Percentiles rank a stretch among this genome's conserved stretches.
Conservation (phyloP, 208 protist genomes). For the Leishmania aethiopica region DNA sequence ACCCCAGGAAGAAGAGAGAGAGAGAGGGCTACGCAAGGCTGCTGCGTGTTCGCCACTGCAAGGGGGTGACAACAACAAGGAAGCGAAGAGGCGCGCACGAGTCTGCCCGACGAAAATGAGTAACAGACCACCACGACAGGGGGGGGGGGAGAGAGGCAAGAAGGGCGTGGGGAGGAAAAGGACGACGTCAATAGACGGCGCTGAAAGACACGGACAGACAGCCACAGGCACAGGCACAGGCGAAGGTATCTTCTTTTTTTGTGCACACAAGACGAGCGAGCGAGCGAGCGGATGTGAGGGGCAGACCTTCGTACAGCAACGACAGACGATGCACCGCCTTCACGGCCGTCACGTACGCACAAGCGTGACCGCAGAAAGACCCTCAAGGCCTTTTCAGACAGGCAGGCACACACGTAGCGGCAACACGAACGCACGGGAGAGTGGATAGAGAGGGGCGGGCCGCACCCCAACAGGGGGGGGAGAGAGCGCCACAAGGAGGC, state of each 20-base stretch:
- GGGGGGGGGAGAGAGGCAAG: conserved; percentile 6
- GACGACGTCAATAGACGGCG: background rate
- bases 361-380: background rate
- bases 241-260: background rate
- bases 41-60: background rate
- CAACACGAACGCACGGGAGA: background rate
- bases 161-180: background rate
- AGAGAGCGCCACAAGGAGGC: background rate
- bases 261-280: background rate
- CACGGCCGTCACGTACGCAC: background rate
- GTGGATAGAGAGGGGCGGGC: background rate
- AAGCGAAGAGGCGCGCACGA: background rate
- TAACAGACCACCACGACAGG: conserved; percentile 8
- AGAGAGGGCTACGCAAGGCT: background rate
- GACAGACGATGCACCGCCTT: background rate
- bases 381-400: background rate
- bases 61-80: background rate
- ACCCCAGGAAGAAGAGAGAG: background rate
- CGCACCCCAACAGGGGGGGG: background rate
- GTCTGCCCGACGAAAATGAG: background rate
- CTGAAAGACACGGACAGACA: background rate
- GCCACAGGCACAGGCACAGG: background rate
- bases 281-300: background rate
- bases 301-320: background rate
- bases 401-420: background rate